Percentiles rank a stretch among this genome's conserved stretches.
Conservation (phyloP, 768 basidiomycete genomes). For the Solioccasus polychromus region DNA sequence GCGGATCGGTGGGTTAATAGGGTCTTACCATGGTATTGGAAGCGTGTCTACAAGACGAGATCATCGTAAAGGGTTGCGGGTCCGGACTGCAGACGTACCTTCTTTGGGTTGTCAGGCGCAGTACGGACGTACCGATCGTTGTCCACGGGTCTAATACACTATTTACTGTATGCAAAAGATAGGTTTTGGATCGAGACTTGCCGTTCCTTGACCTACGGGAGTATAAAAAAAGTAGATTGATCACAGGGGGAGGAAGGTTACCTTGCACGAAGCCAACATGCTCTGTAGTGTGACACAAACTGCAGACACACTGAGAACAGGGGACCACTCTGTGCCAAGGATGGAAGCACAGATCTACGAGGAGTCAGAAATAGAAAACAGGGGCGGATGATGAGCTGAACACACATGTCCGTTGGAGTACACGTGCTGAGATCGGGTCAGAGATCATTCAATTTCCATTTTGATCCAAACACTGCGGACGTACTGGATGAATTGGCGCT, state of each 20-base stretch:
- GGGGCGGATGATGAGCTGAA: neutral
- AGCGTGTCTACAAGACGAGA: conserved; percentile 54
- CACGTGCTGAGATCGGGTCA: conserved; percentile 55
- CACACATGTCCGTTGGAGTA: conserved; percentile 86
- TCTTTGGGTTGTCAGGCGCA: conserved; percentile 85
- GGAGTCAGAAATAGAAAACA: conserved; percentile 16
- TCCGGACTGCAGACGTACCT: conserved; percentile 45
- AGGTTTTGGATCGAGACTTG: conserved; percentile 30
- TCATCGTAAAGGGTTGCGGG: conserved; percentile 5
- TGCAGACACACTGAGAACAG: conserved; percentile 77
- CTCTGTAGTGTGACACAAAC: conserved; percentile 87
- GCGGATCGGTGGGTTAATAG: neutral
- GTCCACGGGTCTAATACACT: conserved; percentile 61
- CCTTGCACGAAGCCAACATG: conserved; percentile 93
- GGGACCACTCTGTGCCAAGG: conserved; percentile 87
- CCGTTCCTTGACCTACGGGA: conserved; percentile 59
- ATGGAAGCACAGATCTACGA: conserved; percentile 84
- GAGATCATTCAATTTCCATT: conserved; percentile 5
- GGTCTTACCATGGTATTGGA: conserved; percentile 73
- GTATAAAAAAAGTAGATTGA: neutral
- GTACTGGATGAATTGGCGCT: conserved; percentile 78
- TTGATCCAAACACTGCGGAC: conserved; percentile 25
- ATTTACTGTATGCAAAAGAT: conserved; percentile 6
- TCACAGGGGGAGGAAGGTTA: conserved; percentile 24
- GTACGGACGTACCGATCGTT: conserved; percentile 79